phyloP scores from a whole-genome alignment of 495 filamentous ascomycete genomes.

The Acidomyces sp. region DNA sequence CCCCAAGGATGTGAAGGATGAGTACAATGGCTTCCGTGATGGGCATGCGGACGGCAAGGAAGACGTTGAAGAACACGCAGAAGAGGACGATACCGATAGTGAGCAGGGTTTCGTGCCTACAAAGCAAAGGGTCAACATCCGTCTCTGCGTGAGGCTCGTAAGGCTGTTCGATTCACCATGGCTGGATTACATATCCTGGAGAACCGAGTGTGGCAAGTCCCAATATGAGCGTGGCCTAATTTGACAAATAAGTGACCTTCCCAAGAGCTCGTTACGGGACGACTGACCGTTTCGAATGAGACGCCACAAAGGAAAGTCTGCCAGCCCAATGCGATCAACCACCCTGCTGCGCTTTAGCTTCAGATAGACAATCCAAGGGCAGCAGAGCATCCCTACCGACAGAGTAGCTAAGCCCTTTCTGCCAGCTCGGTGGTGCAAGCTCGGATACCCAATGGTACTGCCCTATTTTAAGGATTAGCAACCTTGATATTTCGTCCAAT shows the following conservation, averaged over 20 bases:
- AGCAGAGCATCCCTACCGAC: background rate
- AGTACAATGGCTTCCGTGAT: slow-evolving; percentile 8
- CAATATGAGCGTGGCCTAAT: slow-evolving; percentile 5
- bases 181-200: slow-evolving; percentile 5
- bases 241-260: background rate
- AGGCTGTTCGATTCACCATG: too few species aligned
- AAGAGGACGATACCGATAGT: slow-evolving; percentile 12
- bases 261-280: background rate
- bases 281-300: slow-evolving; percentile 1
- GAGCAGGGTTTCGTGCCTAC: slow-evolving; percentile 12
- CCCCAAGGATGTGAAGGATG: slow-evolving; percentile 8
- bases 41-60: slow-evolving; percentile 10
- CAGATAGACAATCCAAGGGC: background rate
- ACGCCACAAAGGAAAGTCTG: slow-evolving; percentile 18
- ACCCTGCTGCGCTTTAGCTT: slow-evolving; percentile 1
- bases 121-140: too few species aligned
- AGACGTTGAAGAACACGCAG: slow-evolving; percentile 15
- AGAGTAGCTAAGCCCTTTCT: slow-evolving; percentile 15
- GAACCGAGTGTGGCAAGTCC: slow-evolving; percentile 7
- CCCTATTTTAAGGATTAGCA: background rate
- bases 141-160: too few species aligned
- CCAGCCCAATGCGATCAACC: slow-evolving; percentile 15
- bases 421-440: slow-evolving; percentile 12
- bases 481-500: background rate
- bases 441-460: slow-evolving; percentile 20